Base-by-base conservation (phyloP, 306 rosid genomes). In the Citrullus colocynthis region DNA sequence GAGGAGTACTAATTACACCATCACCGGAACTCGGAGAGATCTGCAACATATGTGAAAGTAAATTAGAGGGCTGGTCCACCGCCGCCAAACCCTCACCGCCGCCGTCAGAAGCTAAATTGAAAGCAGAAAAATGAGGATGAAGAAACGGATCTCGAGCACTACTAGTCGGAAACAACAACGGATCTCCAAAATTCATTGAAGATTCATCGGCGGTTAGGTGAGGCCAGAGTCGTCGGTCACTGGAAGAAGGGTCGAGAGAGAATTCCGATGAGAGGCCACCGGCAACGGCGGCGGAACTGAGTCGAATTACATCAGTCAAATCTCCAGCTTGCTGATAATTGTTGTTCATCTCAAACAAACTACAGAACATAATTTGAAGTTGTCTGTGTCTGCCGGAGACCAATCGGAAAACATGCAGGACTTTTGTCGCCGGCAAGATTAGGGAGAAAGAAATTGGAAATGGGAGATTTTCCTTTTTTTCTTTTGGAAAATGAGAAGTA, bases 11-110 rank as follows among this genome's bases (percentile, higher is more conserved):
- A 36, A 64, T 70, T 42, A 44, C 57, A 70, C 75, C 75, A 5
- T 5, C 75, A 44, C 58, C 75, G 44, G 86, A 57, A 80, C 78
- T 81, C 12, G 96, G 94, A 70, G 96, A 90, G 94, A 94, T 94
- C 97, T 94, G 96, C 86, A 90, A 87, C 91, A 91, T 87, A 51
- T 88, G 81, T 6, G 98, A 91, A 82, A 94, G 90, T 83, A 86
- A 86, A 82, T 88, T 89, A 41, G 82, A 79, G 44, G 90, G 84
- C 74, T 81, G 55, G 45, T 63, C 83, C 41, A 51, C 75, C 36
- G 79, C 78, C 30, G 75, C 79, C 30, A 55, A 37, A 28, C 49
- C 41, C 63, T 37, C 37, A 5, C 61, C 44, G 20, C 62, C 72
- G 45, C 82, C 67, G 49, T 78, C 6, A 6, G 80, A 59, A 60